These are phyloP conservation scores for Pestalotiopsis sp. DNA, from an alignment of 2,329 filamentous ascomycete genomes.

Conservation along the genomic window DNA sequence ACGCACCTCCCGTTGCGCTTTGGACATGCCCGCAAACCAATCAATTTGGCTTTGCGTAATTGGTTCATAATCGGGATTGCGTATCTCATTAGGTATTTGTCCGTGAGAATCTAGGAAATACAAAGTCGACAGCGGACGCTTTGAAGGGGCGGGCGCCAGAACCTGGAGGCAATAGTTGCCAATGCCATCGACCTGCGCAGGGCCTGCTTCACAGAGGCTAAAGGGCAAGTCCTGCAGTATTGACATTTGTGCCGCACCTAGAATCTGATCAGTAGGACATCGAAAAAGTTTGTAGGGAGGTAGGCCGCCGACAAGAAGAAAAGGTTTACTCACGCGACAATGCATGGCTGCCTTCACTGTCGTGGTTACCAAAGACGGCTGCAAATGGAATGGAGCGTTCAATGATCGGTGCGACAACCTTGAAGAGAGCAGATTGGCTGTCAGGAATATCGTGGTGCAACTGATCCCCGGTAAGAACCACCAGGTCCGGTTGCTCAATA, in stretches of 20 bases:
- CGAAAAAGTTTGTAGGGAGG: conserved; percentile 12
- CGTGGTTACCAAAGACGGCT: conserved; percentile 75
- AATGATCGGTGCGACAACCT: conserved; percentile 67
- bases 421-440: conserved; percentile 47
- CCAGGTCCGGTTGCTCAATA: conserved; percentile 70
- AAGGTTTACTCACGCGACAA: conserved; percentile 38
- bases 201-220: conserved; percentile 29
- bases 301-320: conserved; percentile 13
- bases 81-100: conserved; percentile 27
- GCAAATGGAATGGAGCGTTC: conserved; percentile 70
- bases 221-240: conserved; percentile 30
- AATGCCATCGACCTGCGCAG: conserved; percentile 29
- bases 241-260: conserved; percentile 33
- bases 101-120: conserved; percentile 34
- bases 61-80: conserved; percentile 29
- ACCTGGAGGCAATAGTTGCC: conserved; percentile 33
- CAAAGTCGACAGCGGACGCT: conserved; percentile 28
- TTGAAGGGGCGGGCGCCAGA: conserved; percentile 23
- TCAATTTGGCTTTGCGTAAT: conserved; percentile 35
- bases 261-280: conserved; percentile 32
- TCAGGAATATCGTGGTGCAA: conserved; percentile 43
- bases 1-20: conserved; percentile 26
- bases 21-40: conserved; percentile 31
- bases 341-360: conserved; percentile 61
- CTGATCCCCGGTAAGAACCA: conserved; percentile 72